A percentile compares a stretch with the other conserved stretches of the same genome.
Conservation (phyloP, 139 green algal genomes). For the Haematococcus lacustris region DNA sequence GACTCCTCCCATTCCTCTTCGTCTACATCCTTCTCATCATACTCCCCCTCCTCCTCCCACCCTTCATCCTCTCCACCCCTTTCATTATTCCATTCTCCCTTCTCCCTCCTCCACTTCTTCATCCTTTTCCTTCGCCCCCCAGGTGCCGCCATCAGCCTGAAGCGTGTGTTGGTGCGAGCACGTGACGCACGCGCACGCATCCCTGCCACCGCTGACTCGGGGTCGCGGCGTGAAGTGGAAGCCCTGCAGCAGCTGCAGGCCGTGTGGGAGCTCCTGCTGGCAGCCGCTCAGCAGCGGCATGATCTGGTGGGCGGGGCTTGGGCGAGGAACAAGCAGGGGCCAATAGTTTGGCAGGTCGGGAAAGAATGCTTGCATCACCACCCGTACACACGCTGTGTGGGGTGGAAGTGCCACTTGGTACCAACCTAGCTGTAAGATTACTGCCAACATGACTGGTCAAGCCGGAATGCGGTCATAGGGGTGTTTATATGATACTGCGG, state of each 20-base stretch:
- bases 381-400: background rate
- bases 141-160: constrained; percentile 8
- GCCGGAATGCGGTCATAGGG: background rate
- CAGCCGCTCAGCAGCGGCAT: constrained; percentile 13
- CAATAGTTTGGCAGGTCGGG: background rate
- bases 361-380: background rate
- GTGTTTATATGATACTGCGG: background rate
- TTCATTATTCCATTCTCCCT: too few relatives aligned
- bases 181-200: constrained; percentile 6
- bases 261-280: constrained; percentile 31
- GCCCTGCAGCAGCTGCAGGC: constrained; percentile 27
- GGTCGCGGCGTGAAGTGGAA: constrained; percentile 25
- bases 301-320: constrained; percentile 16
- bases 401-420: background rate
- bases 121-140: background rate
- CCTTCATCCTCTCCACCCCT: too few relatives aligned
- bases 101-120: too few relatives aligned
- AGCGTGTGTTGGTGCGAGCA: constrained; percentile 14
- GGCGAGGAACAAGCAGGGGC: background rate
- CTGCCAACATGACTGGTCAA: background rate
- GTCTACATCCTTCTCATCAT: background rate
- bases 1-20: background rate
- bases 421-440: background rate
- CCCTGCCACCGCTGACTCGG: background rate
- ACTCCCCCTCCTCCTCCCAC: background rate